Percentiles rank a stretch among this genome's conserved stretches.
Evolutionary conservation across 208 protist genomes (phyloP).

Genomic region (Trypanosoma melophagium): DNA sequence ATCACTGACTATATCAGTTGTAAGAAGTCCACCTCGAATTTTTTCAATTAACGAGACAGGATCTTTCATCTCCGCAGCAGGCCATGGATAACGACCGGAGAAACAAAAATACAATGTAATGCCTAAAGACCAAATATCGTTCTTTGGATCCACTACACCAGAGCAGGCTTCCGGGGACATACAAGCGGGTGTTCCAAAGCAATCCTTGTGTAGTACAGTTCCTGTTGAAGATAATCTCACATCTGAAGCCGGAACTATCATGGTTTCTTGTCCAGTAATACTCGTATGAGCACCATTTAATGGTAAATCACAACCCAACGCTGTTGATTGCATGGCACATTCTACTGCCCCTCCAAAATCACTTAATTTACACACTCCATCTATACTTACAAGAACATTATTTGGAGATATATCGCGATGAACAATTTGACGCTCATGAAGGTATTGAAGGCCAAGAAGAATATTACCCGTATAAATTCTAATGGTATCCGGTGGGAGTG

Average conservation of each 20-base stretch:
- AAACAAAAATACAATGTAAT: conserved; percentile 71
- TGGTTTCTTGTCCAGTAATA: background rate
- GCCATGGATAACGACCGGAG: conserved; percentile 61
- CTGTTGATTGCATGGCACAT: conserved; percentile 18
- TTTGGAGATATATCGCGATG: conserved; percentile 79
- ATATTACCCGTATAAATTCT: conserved; percentile 51
- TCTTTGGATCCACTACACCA: conserved; percentile 53
- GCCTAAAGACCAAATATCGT: conserved; percentile 83
- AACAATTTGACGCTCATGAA: conserved; percentile 62
- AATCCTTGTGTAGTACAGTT: conserved; percentile 14
- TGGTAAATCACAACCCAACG: background rate
- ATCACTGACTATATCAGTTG: conserved; percentile 27
- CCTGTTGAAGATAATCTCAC: background rate
- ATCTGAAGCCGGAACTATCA: background rate
- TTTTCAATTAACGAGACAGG: conserved; percentile 36
- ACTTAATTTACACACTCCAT: conserved; percentile 68
- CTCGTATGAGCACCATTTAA: background rate
- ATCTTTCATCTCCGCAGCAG: conserved; percentile 36
- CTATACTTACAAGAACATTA: conserved; percentile 75
- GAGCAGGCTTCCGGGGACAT: conserved; percentile 80
- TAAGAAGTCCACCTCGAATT: conserved; percentile 30
- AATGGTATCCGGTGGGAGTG: conserved; percentile 46
- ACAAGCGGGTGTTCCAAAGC: conserved; percentile 69
- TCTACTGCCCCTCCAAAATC: conserved; percentile 71
- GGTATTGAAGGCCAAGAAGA: conserved; percentile 59